These are phyloP conservation scores for Saraca asoca DNA, from an alignment of 331 rosid genomes.

Conservation along the genomic window DNA sequence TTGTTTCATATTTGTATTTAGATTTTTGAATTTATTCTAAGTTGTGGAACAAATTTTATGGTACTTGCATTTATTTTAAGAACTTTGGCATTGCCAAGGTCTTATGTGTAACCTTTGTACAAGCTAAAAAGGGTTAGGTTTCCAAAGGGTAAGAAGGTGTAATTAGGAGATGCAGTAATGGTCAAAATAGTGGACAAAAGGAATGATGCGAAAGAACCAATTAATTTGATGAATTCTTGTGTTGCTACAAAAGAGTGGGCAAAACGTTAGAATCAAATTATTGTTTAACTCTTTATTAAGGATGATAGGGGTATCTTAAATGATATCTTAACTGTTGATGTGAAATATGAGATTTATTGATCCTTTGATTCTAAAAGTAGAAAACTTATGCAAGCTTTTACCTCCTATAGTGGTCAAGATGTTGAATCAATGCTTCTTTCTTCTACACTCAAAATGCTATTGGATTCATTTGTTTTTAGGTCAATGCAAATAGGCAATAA, in stretches of 20 bases:
- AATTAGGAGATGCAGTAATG: constrained; percentile 50
- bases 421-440: too few relatives aligned
- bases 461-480: constrained; percentile 41
- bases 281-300: constrained; percentile 56
- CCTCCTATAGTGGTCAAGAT: too few relatives aligned
- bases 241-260: constrained; percentile 73
- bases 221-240: constrained; percentile 43
- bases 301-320: constrained; percentile 45
- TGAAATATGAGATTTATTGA: too few relatives aligned
- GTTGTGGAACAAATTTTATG: constrained; percentile 12
- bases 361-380: too few relatives aligned
- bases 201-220: constrained; percentile 38
- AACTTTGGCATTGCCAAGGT: neutral
- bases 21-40: constrained; percentile 15
- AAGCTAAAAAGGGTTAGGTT: constrained; percentile 74
- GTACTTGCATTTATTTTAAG: constrained; percentile 21
- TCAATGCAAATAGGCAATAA: too few relatives aligned
- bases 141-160: constrained; percentile 90
- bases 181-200: constrained; percentile 37
- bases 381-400: too few relatives aligned
- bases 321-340: constrained; percentile 60
- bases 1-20: neutral
- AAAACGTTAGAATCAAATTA: constrained; percentile 56
- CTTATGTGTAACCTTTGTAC: constrained; percentile 3
- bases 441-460: too few relatives aligned